Evolutionary conservation across 768 basidiomycete species (phyloP).

Genomic region (Lactarius sp.): DNA sequence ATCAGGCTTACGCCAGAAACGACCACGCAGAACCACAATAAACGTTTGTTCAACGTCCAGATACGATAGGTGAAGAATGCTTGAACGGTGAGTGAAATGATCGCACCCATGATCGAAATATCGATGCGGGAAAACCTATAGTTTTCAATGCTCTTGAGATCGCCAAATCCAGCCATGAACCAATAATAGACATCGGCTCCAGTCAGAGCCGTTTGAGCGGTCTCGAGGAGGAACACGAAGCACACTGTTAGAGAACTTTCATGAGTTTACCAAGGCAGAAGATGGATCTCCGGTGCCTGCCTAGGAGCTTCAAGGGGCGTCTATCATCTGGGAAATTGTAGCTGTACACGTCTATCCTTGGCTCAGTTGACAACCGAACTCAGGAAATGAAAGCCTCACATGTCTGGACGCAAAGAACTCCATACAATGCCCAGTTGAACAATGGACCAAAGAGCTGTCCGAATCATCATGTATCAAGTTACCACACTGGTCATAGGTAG

Average conservation of each 20-base stretch:
- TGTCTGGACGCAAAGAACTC: too few relatives aligned
- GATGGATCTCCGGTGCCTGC: background rate
- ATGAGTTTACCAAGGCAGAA: background rate
- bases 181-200: conserved; percentile 19
- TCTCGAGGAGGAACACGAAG: conserved; percentile 6
- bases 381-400: background rate
- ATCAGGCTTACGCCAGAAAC: conserved; percentile 3
- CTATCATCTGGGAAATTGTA: conserved; percentile 15
- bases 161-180: conserved; percentile 18
- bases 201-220: conserved; percentile 13
- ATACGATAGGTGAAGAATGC: conserved; percentile 16
- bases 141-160: conserved; percentile 3
- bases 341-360: conserved; percentile 7
- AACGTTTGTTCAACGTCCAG: conserved; percentile 8
- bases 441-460: background rate
- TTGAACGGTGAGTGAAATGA: conserved; percentile 15
- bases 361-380: background rate
- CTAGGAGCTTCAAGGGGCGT: background rate
- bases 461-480: background rate
- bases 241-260: background rate
- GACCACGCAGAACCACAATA: conserved; percentile 4
- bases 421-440: too few relatives aligned
- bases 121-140: conserved; percentile 8
- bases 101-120: conserved; percentile 2
- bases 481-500: too few relatives aligned